phyloP scores from a whole-genome alignment of 1,139 yeast genomes.

The Nakaseomyces sp. region DNA sequence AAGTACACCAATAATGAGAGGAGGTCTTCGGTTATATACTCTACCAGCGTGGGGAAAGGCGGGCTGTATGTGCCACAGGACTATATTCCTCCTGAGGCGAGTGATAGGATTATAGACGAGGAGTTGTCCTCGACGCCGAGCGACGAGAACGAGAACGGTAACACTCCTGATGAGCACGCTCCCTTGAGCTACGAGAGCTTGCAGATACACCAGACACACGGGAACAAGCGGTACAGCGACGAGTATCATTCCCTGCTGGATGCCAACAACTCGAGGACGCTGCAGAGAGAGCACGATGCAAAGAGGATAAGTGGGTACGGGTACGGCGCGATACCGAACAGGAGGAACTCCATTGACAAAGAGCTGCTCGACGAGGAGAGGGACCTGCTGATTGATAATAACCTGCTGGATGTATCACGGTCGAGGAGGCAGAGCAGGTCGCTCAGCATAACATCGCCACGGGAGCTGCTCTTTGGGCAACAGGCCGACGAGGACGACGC shows the following conservation, averaged over 20 bases:
- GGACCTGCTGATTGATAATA: slow-evolving; percentile 27
- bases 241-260: slow-evolving; percentile 17
- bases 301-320: slow-evolving; percentile 2
- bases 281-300: slow-evolving; percentile 10
- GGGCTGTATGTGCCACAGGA: slow-evolving; percentile 29
- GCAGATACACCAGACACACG: neutral
- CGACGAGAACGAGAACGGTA: slow-evolving; percentile 11
- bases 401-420: slow-evolving; percentile 11
- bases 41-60: slow-evolving; percentile 29
- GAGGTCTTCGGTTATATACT: slow-evolving; percentile 28
- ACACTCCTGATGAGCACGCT: slow-evolving; percentile 3
- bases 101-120: slow-evolving; percentile 12
- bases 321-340: neutral
- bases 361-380: slow-evolving; percentile 27
- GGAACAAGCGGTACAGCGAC: slow-evolving; percentile 6
- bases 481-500: neutral
- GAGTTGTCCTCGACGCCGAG: slow-evolving; percentile 12
- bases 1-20: slow-evolving; percentile 24
- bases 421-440: slow-evolving; percentile 3
- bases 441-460: neutral
- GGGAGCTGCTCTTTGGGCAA: neutral
- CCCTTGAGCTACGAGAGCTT: slow-evolving; percentile 3
- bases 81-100: slow-evolving; percentile 18
- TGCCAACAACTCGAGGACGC: slow-evolving; percentile 19
- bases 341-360: slow-evolving; percentile 14